Base-by-base conservation (phyloP, 2,329 filamentous ascomycete genomes). In the Orbilia brochopaga region DNA sequence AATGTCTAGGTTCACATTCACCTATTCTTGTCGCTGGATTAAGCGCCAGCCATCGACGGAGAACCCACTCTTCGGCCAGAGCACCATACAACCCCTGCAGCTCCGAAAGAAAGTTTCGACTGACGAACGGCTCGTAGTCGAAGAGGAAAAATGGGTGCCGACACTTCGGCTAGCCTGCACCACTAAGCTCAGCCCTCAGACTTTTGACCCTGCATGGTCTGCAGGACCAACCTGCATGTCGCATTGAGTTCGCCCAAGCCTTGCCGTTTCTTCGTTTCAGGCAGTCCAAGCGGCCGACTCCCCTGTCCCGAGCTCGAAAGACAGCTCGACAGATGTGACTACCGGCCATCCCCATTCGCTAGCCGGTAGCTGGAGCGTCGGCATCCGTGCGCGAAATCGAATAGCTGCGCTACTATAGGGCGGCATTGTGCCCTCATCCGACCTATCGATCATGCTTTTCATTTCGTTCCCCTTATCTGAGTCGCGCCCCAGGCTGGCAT, bases 241-340 rank as follows among this genome's bases (percentile, higher is more conserved):
- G 44, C 44, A 48, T 48, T 40, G 50, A 30, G 30, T 65, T 59
- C 55, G 65, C 67, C 60, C 64, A 65, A 72, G 67, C 67, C 67
- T 50, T 72, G 67, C 67, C 59, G 48, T 65, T 57, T 27, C 55
- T 35, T 19, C 13, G 67, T 72, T 72, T 72, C 67, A 61, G 55
- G 27, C 30, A 46, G 63, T 72, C 59, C 59, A 64, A 21, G 44
- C 17, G 19, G n/a, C 8, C 44, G 4, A 5, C n/a, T 19, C n/a
- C 8, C n/a, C 44, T 19, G 44, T 19, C 44, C 44, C 44, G 15
- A 19, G n/a, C n/a, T 48, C 44, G n/a, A 15, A 21, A 10, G 44
- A 19, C 8, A 10, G 44, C 19, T 32, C 27, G 3, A 32, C 27
- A 3, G 27, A 32, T 3, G 27, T 32, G 27, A 32, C 19, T 21